Conservation (phyloP, 805 yeast genomes). For the Tetrapisispora pingtungensis region DNA sequence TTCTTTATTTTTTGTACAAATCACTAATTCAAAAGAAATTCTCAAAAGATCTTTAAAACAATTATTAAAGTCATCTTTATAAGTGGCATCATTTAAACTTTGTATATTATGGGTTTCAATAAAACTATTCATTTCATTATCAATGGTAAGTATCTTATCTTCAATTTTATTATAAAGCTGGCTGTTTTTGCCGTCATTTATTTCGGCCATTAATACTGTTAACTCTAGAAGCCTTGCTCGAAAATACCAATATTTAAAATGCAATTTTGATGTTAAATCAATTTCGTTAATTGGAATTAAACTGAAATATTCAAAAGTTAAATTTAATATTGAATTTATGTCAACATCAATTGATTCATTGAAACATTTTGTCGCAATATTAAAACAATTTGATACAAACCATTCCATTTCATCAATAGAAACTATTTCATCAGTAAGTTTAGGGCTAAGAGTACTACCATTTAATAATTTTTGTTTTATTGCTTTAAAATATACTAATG, state of each 20-base stretch:
- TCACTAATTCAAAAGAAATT: conserved; percentile 20
- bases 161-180: conserved; percentile 10
- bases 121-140: conserved; percentile 2
- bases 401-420: conserved; percentile 32
- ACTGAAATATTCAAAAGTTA: conserved; percentile 13
- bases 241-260: conserved; percentile 22
- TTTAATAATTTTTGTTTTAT: conserved; percentile 6
- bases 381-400: conserved; percentile 32
- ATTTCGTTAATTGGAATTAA: conserved; percentile 15
- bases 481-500: conserved; percentile 8
- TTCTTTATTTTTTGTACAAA: conserved; percentile 16
- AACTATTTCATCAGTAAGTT: conserved; percentile 8
- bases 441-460: neutral
- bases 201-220: neutral
- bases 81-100: conserved; percentile 3
- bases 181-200: neutral
- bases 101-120: conserved; percentile 7
- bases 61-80: conserved; percentile 10
- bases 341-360: conserved; percentile 6
- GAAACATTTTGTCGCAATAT: conserved; percentile 23
- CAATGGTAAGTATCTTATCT: conserved; percentile 3
- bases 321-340: conserved; percentile 13
- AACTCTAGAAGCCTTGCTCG: conserved; percentile 7
- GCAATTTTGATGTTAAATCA: conserved; percentile 13
- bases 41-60: conserved; percentile 17